Percentiles rank a stretch among this genome's conserved stretches.
Conservation (phyloP, 2,329 filamentous ascomycete species). For the Tolypocladium nubicola region DNA sequence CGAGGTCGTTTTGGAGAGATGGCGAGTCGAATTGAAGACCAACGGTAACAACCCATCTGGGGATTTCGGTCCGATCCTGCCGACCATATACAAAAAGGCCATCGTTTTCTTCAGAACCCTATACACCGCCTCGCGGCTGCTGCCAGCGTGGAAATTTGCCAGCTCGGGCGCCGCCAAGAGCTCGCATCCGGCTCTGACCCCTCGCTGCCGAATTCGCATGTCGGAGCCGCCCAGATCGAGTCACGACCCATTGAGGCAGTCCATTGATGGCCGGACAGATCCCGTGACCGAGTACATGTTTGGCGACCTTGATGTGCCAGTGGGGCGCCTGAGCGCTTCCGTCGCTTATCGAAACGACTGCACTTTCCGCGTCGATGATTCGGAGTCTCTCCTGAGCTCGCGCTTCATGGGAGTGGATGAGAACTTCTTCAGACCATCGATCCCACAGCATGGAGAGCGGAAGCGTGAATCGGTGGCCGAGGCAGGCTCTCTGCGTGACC, state of each 20-base stretch:
- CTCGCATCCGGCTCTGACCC: slow-evolving; percentile 54
- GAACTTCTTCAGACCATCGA: slow-evolving; percentile 71
- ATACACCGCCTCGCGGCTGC: slow-evolving; percentile 68
- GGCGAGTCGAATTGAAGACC: slow-evolving; percentile 70
- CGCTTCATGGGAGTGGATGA: slow-evolving; percentile 89
- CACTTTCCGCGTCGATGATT: slow-evolving; percentile 84
- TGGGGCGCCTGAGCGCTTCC: slow-evolving; percentile 70
- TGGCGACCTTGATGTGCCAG: slow-evolving; percentile 74
- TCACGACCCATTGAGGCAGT: slow-evolving; percentile 51
- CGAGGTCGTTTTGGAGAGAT: slow-evolving; percentile 81
- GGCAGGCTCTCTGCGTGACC: slow-evolving; percentile 64
- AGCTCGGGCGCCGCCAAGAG: slow-evolving; percentile 64
- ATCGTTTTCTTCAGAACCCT: slow-evolving; percentile 90
- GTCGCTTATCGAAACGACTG: slow-evolving; percentile 82
- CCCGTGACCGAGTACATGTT: slow-evolving; percentile 66
- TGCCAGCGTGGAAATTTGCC: slow-evolving; percentile 78
- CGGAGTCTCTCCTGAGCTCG: slow-evolving; percentile 82
- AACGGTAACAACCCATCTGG: slow-evolving; percentile 36
- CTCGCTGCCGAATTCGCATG: slow-evolving; percentile 70
- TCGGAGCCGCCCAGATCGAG: slow-evolving; percentile 44
- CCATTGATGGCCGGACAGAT: slow-evolving; percentile 26
- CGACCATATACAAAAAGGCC: slow-evolving; percentile 92
- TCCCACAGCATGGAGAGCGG: slow-evolving; percentile 44
- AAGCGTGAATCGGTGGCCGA: slow-evolving; percentile 33
- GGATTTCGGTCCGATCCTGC: slow-evolving; percentile 55